These are phyloP conservation scores for Ceratobasidium sp. DNA, from an alignment of 1,284 basidiomycete species.

Conservation along the genomic window DNA sequence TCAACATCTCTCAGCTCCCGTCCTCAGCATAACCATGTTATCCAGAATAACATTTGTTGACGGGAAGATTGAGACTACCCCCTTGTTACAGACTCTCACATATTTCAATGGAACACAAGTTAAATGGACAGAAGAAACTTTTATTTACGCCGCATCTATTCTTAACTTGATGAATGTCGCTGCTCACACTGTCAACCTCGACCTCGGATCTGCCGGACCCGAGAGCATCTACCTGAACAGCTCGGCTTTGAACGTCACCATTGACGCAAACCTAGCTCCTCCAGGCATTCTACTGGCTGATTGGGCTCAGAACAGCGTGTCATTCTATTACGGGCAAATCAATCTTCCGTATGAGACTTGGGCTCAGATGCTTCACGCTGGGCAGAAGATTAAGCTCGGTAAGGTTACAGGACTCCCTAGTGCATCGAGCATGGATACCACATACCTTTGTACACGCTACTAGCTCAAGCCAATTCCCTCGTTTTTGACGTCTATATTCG, in stretches of 20 bases:
- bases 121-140: background rate
- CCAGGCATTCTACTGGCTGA: background rate
- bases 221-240: slow-evolving; percentile 4
- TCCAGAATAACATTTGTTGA: background rate
- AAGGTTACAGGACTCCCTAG: background rate
- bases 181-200: slow-evolving; percentile 23
- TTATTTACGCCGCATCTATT: background rate
- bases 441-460: slow-evolving; percentile 13
- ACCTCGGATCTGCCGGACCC: background rate
- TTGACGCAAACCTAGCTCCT: background rate
- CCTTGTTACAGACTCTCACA: background rate
- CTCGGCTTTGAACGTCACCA: background rate
- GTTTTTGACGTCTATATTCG: background rate
- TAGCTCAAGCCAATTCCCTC: background rate
- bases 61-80: background rate
- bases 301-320: background rate
- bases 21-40: background rate
- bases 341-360: background rate
- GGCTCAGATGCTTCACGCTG: background rate
- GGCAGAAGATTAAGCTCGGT: background rate
- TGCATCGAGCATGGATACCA: background rate
- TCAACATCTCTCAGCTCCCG: background rate
- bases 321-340: slow-evolving; percentile 4
- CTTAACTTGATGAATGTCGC: background rate
- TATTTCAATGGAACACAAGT: slow-evolving; percentile 11